These are phyloP conservation scores for Angomonas ambiguus DNA, from an alignment of 208 protist species.

Conservation along the genomic window DNA sequence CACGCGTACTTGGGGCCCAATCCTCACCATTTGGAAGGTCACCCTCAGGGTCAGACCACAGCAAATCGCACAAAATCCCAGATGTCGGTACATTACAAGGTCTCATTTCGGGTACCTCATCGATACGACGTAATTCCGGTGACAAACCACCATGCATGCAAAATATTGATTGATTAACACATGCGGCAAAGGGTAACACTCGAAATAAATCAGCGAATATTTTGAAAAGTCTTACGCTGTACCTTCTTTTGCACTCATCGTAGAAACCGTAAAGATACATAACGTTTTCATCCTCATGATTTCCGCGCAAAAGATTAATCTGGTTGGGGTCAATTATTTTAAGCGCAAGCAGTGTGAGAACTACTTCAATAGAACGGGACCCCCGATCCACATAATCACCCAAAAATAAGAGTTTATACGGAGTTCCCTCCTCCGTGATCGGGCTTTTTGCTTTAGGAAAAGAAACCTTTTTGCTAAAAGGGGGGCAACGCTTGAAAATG, in stretches of 20 bases:
- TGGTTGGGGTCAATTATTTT: conserved; percentile 97
- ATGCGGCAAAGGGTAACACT: conserved; percentile 95
- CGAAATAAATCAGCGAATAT: conserved; percentile 98
- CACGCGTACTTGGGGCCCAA: conserved; percentile 98
- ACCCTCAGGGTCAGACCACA: conserved; percentile 99
- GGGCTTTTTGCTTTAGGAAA: conserved; percentile 22
- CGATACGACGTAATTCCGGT: conserved; percentile 88
- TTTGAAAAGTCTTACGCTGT: conserved; percentile 97
- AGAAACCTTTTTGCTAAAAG: conserved; percentile 30
- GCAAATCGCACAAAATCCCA: conserved; percentile 98
- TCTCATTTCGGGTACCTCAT: conserved; percentile 91
- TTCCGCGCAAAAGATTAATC: conserved; percentile 98
- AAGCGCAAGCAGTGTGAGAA: conserved; percentile 88
- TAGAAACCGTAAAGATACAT: conserved; percentile 99
- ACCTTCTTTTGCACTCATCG: conserved; percentile 98
- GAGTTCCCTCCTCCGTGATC: conserved; percentile 13
- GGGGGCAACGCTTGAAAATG: conserved; percentile 89
- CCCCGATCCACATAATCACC: conserved; percentile 98
- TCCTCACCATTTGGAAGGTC: conserved; percentile 89
- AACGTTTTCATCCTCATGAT: conserved; percentile 99
- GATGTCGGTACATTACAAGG: conserved; percentile 98
- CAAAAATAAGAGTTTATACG: conserved; percentile 92
- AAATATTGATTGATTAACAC: conserved; percentile 99
- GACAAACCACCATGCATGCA: conserved; percentile 98
- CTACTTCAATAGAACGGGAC: conserved; percentile 95